Base-by-base conservation (phyloP, 116 monocot species). In the Iris pallida region DNA sequence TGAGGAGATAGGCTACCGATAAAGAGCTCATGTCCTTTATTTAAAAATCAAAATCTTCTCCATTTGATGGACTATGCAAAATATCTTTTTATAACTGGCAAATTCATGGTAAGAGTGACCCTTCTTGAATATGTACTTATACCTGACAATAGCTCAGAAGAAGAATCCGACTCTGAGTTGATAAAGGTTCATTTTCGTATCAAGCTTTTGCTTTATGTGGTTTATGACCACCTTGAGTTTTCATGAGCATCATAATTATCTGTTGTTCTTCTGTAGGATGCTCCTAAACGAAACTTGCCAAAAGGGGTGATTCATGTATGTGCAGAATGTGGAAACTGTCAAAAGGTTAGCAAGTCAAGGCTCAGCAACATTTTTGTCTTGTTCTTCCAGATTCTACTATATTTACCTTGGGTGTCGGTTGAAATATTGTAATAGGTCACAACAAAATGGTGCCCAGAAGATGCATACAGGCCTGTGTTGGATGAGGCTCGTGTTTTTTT, bases 401-500 rank as follows among this genome's bases (percentile, higher is more conserved):
- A 53, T 64, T 53, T 4, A 42, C 4, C 18, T 30, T 12, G 18
- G 59, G 5, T 67, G 16, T 56, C 60, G 67, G 11, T 40, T 65
- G n/a, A 70, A 49, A 16, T 79, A n/a, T 75, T 76, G 8, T 15
- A 45, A 71, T 70, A 90, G 93, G 80, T 95, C 20, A 67, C 68
- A 1, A 81, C 88, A 47, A 85, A 78, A 75, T 88, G 90, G 88
- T 82, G 18, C n/a, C 88, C 85, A 40, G 73, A 88, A 53, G 70
- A 76, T 68, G 76, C 81, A 49, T 55, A 75, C 52, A 90, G 79
- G 53, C 94, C 85, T 42, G 46, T 77, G 42, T 79, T 90, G 71
- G 83, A 82, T 59, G 90, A 95, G 41, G 88, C 94, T 57, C 90
- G 90, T 75, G 79, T 88, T 12, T 95, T n/a, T n/a, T 90, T 76